Base-by-base conservation (phyloP, 305 asterid species). In the Coffea humblotiana region DNA sequence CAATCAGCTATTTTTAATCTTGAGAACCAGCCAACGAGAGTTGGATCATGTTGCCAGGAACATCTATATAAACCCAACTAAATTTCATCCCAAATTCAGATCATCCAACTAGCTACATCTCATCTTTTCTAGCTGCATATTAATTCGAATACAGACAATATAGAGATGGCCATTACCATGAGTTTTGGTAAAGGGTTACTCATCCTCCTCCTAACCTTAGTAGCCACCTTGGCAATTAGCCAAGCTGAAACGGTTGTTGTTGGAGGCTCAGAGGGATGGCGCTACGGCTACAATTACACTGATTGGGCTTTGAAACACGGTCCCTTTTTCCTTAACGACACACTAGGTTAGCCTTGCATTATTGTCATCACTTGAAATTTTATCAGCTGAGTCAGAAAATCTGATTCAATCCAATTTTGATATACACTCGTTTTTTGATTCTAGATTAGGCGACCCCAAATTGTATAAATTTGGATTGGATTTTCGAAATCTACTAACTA, bases 181-280 rank as follows among this genome's bases (percentile, higher is more conserved):
- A 52, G 66, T 32, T 73, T 37, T 73, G 77, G 40, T 16, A 37
- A 73, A 73, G 77, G 48, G 52, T 16, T 35, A 15, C 19, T 51
- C 16, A 8, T 52, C 66, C 66, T 73, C 66, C 77, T 73, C 16
- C 4, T 73, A 60, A 29, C 29, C 45, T 51, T 73, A 21, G 15
- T 29, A 10, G 15, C 71, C 64, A 27, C n/a, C 32, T 37, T 75
- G 6, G 69, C 40, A 35, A 25, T 75, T 58, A 13, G 78, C 54
- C 78, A 75, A 58, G 35, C 54, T 35, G 51, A 75, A 61, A 75
- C 70, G n/a, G 10, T 77, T 6, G 61, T 84, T 16, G 78, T 81
- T 19, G 87, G 87, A 47, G 84, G 84, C 35, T 66, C 86, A n/a
- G 84, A 80, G 69, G 77, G 72, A 12, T 80, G 87, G 84, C 82